These are phyloP conservation scores for Salix purpurea DNA, from an alignment of 345 rosid genomes.

Conservation along the genomic window DNA sequence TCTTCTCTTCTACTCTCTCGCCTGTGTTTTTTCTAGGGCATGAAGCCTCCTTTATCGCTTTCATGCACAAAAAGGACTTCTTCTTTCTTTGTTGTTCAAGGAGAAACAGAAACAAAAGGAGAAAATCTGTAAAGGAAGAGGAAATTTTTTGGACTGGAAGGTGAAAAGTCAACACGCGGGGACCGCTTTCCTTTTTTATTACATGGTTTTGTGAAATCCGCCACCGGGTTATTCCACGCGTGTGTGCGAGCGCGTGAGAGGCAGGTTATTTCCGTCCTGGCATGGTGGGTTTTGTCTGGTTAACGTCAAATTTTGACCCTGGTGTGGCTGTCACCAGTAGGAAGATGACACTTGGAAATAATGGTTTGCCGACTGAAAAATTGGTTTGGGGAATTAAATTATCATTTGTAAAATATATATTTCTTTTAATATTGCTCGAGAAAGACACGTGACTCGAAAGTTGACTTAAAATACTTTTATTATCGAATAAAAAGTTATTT, in stretches of 20 bases:
- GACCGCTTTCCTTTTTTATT: slow-evolving; percentile 10
- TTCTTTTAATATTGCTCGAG: too few species aligned
- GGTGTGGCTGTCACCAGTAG: too few species aligned
- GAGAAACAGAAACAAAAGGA: background rate
- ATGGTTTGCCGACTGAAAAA: background rate
- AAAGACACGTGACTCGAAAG: too few species aligned
- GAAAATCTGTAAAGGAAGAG: background rate
- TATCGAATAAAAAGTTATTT: too few species aligned
- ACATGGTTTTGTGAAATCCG: slow-evolving; percentile 41
- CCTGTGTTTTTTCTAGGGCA: too few species aligned
- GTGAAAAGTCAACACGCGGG: slow-evolving; percentile 16
- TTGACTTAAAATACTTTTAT: too few species aligned
- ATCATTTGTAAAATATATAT: too few species aligned
- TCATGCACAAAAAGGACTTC: background rate
- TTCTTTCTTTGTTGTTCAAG: background rate
- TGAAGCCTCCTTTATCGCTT: background rate
- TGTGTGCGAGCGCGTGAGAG: background rate
- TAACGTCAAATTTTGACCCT: background rate
- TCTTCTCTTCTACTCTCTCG: background rate
- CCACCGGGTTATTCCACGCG: slow-evolving; percentile 22
- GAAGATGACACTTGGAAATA: background rate
- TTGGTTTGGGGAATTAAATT: background rate
- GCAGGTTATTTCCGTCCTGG: background rate
- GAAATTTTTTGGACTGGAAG: background rate
- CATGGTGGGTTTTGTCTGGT: background rate